These are phyloP conservation scores for Gastrolobium bilobum DNA, from an alignment of 306 rosid species.

Conservation along the genomic window DNA sequence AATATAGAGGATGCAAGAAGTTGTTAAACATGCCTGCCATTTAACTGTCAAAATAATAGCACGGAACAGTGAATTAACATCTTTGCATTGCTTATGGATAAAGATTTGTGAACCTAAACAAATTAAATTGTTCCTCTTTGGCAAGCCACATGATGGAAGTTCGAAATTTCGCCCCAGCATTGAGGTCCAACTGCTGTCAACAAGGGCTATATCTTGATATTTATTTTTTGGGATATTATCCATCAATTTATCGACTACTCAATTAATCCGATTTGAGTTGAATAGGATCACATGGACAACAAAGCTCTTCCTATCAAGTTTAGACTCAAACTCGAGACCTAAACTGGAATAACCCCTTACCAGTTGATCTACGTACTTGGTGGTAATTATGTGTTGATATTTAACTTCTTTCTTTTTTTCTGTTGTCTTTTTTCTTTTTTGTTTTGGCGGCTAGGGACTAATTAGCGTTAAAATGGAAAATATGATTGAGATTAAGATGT, in stretches of 20 bases:
- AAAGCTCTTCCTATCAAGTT: too few species aligned
- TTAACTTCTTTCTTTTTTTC: constrained; percentile 27
- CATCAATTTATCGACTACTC: too few species aligned
- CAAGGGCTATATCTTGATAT: not conserved
- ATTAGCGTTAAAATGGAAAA: constrained; percentile 39
- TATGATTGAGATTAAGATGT: constrained; percentile 44
- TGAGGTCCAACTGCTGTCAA: constrained; percentile 39
- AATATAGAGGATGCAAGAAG: constrained; percentile 1
- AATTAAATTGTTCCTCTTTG: constrained; percentile 23
- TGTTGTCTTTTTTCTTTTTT: constrained; percentile 2
- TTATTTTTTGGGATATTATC: too few species aligned
- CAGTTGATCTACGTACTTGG: too few species aligned
- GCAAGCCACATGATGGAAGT: constrained; percentile 42
- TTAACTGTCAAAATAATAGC: constrained; percentile 36
- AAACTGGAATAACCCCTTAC: too few species aligned
- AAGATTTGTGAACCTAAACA: constrained; percentile 27
- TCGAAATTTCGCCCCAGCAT: constrained; percentile 21
- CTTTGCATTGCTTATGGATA: constrained; percentile 37
- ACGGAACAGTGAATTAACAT: constrained; percentile 15
- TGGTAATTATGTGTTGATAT: too few species aligned
- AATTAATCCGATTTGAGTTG: too few species aligned
- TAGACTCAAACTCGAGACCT: too few species aligned
- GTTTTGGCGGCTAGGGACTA: not conserved
- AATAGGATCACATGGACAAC: too few species aligned
- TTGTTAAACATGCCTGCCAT: constrained; percentile 26